Evolutionary conservation across 1,139 yeast species (phyloP).

Genomic region (Suhomyces choctaworum): DNA sequence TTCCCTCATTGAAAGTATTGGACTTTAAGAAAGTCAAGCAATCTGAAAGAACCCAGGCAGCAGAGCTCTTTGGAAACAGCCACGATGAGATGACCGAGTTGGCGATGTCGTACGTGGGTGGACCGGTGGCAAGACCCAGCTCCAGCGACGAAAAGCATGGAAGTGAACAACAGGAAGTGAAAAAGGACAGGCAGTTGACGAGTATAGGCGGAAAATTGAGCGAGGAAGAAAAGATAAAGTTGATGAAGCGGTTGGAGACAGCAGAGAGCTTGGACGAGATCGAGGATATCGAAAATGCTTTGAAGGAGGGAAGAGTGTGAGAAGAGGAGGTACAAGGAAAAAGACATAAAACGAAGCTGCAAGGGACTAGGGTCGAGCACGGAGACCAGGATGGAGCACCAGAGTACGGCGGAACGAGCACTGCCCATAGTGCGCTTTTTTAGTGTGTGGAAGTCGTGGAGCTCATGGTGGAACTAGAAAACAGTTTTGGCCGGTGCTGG

Average conservation of each 20-base stretch:
- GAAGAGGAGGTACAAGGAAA: too few relatives aligned
- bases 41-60: conserved; percentile 50
- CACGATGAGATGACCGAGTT: conserved; percentile 16
- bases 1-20: conserved; percentile 62
- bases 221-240: conserved; percentile 50
- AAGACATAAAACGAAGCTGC: too few relatives aligned
- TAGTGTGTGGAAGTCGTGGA: too few relatives aligned
- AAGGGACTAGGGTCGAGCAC: too few relatives aligned
- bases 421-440: too few relatives aligned
- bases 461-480: too few relatives aligned
- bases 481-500: too few relatives aligned
- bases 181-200: conserved; percentile 12
- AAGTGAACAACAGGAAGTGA: neutral
- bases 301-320: conserved; percentile 33
- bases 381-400: too few relatives aligned
- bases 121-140: neutral
- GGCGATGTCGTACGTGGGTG: conserved; percentile 15
- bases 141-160: conserved; percentile 3
- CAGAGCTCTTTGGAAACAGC: conserved; percentile 44
- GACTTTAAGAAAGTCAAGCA: conserved; percentile 67
- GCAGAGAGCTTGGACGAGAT: conserved; percentile 77
- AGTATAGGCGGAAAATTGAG: conserved; percentile 46
- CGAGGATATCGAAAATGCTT: conserved; percentile 61
- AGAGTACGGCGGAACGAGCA: too few relatives aligned
- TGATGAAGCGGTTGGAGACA: conserved; percentile 54